phyloP scores from a whole-genome alignment of 2,329 filamentous ascomycete genomes.

The Tolypocladium cylindrosporum region DNA sequence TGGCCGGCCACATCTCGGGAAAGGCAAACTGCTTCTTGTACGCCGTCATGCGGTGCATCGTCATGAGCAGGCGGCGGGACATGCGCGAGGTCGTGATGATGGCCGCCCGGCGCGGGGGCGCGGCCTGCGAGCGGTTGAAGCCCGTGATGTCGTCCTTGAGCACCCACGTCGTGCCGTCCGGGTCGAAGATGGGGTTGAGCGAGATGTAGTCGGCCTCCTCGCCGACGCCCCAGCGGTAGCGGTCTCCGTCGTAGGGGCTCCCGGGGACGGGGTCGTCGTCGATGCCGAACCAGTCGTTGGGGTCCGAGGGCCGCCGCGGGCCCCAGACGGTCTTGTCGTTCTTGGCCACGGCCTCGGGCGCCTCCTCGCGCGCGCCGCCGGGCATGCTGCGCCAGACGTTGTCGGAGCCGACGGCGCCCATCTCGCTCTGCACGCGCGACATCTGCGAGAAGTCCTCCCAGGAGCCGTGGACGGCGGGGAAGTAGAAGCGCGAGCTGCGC shows the following conservation, averaged over 20 bases:
- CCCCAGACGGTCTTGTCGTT: slow-evolving; percentile 71
- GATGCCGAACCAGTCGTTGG: slow-evolving; percentile 61
- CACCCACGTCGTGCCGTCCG: slow-evolving; percentile 76
- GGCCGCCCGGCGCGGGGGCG: slow-evolving; percentile 63
- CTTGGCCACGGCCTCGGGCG: slow-evolving; percentile 22
- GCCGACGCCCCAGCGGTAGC: slow-evolving; percentile 76
- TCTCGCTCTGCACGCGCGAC: slow-evolving; percentile 65
- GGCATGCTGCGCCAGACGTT: slow-evolving; percentile 53
- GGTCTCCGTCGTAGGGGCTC: slow-evolving; percentile 62
- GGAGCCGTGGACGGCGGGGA: slow-evolving; percentile 63
- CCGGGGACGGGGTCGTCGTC: slow-evolving; percentile 68
- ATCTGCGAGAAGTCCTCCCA: slow-evolving; percentile 72
- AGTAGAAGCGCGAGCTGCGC: slow-evolving; percentile 66
- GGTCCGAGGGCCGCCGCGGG: slow-evolving; percentile 57
- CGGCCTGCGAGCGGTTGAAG: slow-evolving; percentile 56
- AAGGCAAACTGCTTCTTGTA: slow-evolving; percentile 84
- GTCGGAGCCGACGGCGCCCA: slow-evolving; percentile 53
- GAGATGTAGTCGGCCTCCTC: slow-evolving; percentile 90
- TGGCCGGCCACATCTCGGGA: slow-evolving; percentile 93
- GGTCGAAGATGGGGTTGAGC: slow-evolving; percentile 86
- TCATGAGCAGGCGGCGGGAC: slow-evolving; percentile 65
- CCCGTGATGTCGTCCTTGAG: slow-evolving; percentile 76
- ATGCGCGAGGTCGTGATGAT: slow-evolving; percentile 86
- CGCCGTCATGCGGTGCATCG: slow-evolving; percentile 86
- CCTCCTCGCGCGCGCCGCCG: slow-evolving; percentile 30